A percentile compares a stretch with the other conserved stretches of the same genome.
Conservation (phyloP, 2,329 filamentous ascomycete species). For the Ophiostoma pallidulum region DNA sequence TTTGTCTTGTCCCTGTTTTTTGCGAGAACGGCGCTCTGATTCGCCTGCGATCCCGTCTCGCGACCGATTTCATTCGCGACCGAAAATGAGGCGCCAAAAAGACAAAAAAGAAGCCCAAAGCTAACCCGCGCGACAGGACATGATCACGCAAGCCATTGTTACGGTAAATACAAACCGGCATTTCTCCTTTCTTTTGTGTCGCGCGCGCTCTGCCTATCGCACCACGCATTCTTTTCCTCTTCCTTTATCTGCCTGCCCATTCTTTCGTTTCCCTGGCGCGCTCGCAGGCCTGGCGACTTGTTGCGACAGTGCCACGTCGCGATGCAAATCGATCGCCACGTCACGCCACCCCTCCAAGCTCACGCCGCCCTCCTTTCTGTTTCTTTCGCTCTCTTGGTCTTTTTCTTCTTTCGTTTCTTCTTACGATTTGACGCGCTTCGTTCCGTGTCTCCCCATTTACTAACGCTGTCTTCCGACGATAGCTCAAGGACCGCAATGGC, state of each 20-base stretch:
- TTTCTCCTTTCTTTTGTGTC: constrained; percentile 11
- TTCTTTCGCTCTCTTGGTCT: no score
- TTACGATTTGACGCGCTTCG: neutral
- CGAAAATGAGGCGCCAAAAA: neutral
- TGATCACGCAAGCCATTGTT: constrained; percentile 54
- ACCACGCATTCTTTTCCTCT: neutral
- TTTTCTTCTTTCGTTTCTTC: neutral
- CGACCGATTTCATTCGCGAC: constrained; percentile 3
- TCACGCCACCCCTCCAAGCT: constrained; percentile 3
- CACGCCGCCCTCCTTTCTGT: no score
- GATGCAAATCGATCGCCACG: constrained; percentile 8
- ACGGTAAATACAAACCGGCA: constrained; percentile 39
- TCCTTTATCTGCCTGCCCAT: constrained; percentile 16
- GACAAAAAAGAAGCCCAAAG: neutral
- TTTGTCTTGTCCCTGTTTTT: constrained; percentile 29
- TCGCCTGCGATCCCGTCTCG: neutral
- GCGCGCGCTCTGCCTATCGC: constrained; percentile 18
- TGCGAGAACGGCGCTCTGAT: neutral
- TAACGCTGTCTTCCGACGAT: constrained; percentile 14
- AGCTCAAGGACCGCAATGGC: constrained; percentile 56
- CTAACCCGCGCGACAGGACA: constrained; percentile 35
- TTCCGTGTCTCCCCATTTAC: neutral
- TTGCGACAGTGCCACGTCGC: constrained; percentile 11
- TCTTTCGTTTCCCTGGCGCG: neutral
- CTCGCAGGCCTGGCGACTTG: neutral